phyloP scores from a whole-genome alignment of 2,329 filamentous ascomycete genomes.

The Exophiala xenobiotica region DNA sequence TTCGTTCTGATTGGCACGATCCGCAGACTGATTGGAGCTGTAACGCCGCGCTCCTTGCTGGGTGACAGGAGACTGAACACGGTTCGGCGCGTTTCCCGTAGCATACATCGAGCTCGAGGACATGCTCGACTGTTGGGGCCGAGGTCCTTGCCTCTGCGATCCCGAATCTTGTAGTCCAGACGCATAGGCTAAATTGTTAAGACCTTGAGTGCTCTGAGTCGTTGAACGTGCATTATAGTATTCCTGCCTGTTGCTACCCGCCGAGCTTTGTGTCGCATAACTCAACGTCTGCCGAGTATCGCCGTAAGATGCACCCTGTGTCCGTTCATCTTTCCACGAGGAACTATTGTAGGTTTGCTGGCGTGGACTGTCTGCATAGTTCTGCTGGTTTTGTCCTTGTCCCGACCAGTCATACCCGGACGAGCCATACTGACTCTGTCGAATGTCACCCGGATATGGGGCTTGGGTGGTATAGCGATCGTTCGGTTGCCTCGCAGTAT shows the following conservation, averaged over 20 bases:
- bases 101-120: neutral
- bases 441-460: conserved; percentile 12
- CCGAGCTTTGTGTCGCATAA: conserved; percentile 6
- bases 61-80: conserved; percentile 14
- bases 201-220: conserved; percentile 18
- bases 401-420: conserved; percentile 20
- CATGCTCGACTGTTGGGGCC: conserved; percentile 7
- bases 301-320: conserved; percentile 10
- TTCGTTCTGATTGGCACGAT: conserved; percentile 11
- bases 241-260: conserved; percentile 2
- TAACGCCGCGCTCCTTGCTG: conserved; percentile 2
- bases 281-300: conserved; percentile 6
- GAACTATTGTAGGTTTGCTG: conserved; percentile 11
- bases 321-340: conserved; percentile 8
- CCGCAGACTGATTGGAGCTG: conserved; percentile 2
- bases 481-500: conserved; percentile 3
- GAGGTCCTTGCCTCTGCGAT: conserved; percentile 12
- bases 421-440: conserved; percentile 21
- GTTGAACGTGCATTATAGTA: conserved; percentile 9
- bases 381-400: conserved; percentile 19
- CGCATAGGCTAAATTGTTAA: conserved; percentile 31
- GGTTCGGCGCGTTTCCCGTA: conserved; percentile 6
- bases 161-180: conserved; percentile 26
- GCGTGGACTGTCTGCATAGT: conserved; percentile 14
- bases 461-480: conserved; percentile 11